phyloP scores from a whole-genome alignment of 495 filamentous ascomycete species.

The Penicillium samsonianum region DNA sequence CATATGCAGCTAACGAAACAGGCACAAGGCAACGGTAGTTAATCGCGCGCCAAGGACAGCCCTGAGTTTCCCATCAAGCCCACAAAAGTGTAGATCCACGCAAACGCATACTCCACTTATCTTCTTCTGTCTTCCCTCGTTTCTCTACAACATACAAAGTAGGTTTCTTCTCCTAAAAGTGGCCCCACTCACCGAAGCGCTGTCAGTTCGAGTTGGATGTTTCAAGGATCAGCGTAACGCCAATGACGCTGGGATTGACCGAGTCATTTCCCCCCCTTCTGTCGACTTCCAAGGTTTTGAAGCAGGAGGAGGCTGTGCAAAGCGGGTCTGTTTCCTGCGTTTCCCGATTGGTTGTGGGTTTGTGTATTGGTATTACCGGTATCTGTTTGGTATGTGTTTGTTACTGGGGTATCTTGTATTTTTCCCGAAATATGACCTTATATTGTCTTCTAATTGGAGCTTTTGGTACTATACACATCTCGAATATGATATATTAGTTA shows the following conservation, averaged over 20 bases:
- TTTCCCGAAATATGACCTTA: neutral
- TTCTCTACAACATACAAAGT: too few species aligned
- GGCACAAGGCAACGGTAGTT: neutral
- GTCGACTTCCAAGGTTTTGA: conserved; percentile 29
- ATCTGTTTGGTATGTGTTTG: conserved; percentile 9
- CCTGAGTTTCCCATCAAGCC: conserved; percentile 8
- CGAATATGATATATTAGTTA: neutral
- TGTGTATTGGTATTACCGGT: conserved; percentile 26
- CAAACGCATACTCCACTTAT: conserved; percentile 16
- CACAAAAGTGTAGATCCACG: conserved; percentile 5
- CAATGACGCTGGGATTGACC: conserved; percentile 23
- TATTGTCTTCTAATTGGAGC: neutral
- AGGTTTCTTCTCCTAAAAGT: conserved; percentile 6
- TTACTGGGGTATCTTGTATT: conserved; percentile 12
- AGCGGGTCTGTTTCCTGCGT: conserved; percentile 28
- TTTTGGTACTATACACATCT: neutral
- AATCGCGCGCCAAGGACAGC: conserved; percentile 25
- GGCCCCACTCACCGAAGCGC: conserved; percentile 6
- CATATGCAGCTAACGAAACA: neutral
- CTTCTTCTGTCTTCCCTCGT: neutral
- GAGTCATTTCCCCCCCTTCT: conserved; percentile 22
- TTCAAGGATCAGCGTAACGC: conserved; percentile 25
- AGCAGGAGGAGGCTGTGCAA: conserved; percentile 37
- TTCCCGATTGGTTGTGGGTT: conserved; percentile 25
- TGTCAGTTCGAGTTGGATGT: conserved; percentile 11